Base-by-base conservation (phyloP, 768 basidiomycete genomes). In the Daedalea quercina region DNA sequence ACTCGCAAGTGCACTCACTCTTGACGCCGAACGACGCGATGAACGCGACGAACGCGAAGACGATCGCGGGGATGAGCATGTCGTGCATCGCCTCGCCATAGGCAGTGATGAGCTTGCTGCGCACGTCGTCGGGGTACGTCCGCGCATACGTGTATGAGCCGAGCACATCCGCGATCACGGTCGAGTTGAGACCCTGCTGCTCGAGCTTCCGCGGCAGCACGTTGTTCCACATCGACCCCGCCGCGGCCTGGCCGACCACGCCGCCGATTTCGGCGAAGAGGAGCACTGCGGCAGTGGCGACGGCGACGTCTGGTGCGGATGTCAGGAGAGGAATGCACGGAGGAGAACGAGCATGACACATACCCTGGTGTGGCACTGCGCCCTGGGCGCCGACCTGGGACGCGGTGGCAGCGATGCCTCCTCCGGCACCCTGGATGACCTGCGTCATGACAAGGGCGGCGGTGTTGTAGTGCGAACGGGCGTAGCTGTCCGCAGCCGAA, bases 211-310 rank as follows among this genome's bases (percentile, higher is more conserved):
- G 63, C 12, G 88, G 89, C 85, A 90, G 88, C 37, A 73, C 67
- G 59, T 76, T 76, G 2, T 78, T 76, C 81, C 83, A 85, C 55
- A 85, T 78, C 33, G 78, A 77, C 4, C 81, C 81, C n/a, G 83
- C 84, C 57, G 49, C 26, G 7, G 76, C 75, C n/a, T 66, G 69
- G 24, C 76, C 76, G 47, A 76, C 68, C 20, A 69, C 66, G 43
- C 70, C 72, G 22, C 76, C 76, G 45, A 79, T 65, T 57, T 73
- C 74, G 13, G 75, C 75, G 65, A 74, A 71, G 41, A 79, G 69
- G n/a, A 75, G 60, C n/a, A 79, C 71, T 54, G 77, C 60, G 9
- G 73, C 70, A 22, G 74, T 76, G 52, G 73, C 72, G 45, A 73
- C 72, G 1, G 76, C 78, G 42, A 78, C 72, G 54, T 78, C 75